phyloP scores from a whole-genome alignment of 345 rosid species.

The Sisymbrium irio region DNA sequence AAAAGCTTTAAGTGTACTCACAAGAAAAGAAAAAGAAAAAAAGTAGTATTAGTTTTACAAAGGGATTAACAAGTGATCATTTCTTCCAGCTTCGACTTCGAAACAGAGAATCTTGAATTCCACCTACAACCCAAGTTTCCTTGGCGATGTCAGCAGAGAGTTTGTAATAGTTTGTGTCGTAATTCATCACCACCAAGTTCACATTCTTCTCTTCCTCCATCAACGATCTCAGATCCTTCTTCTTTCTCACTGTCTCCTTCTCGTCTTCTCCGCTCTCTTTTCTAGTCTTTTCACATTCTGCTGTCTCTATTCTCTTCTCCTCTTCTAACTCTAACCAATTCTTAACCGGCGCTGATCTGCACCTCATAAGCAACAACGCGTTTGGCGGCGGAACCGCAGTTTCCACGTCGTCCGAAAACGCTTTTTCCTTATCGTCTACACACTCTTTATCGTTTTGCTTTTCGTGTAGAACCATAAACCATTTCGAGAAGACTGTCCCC shows the following conservation, averaged over 20 bases:
- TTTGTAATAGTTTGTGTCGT: slow-evolving; percentile 58
- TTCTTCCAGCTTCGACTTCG: slow-evolving; percentile 80
- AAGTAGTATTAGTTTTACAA: background rate
- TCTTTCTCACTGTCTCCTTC: slow-evolving; percentile 23
- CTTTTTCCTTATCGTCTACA: slow-evolving; percentile 24
- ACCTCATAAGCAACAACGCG: slow-evolving; percentile 75
- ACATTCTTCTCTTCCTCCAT: slow-evolving; percentile 66
- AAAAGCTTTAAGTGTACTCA: background rate
- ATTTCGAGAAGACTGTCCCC: slow-evolving; percentile 62
- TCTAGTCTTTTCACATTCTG: background rate
- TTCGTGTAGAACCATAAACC: slow-evolving; percentile 77
- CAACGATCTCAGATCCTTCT: slow-evolving; percentile 48
- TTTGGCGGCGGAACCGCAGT: slow-evolving; percentile 72
- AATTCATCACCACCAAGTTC: slow-evolving; percentile 46
- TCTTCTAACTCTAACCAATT: slow-evolving; percentile 41
- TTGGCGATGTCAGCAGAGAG: slow-evolving; percentile 65
- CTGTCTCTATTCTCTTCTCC: slow-evolving; percentile 27
- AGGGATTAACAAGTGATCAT: slow-evolving; percentile 36
- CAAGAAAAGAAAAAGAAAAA: background rate
- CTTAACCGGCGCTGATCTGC: slow-evolving; percentile 81
- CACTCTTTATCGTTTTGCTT: slow-evolving; percentile 32
- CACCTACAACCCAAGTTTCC: slow-evolving; percentile 87
- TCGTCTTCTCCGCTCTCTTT: slow-evolving; percentile 18
- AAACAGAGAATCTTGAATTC: slow-evolving; percentile 49
- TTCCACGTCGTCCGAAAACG: background rate